phyloP scores from a whole-genome alignment of 768 basidiomycete genomes.

The Basidioascus undulatus region DNA sequence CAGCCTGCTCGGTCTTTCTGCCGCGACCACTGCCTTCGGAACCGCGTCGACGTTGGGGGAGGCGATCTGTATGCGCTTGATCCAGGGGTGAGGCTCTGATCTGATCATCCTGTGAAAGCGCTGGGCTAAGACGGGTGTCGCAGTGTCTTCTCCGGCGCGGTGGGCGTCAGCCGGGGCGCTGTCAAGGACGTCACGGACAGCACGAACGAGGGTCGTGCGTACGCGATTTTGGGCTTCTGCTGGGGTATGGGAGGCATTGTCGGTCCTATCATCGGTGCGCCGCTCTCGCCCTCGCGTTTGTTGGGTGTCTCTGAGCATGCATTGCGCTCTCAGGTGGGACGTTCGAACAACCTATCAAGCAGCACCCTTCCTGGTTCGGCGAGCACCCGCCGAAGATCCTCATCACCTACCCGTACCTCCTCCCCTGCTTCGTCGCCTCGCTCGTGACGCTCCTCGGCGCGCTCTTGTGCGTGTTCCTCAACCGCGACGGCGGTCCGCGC shows the following conservation, averaged over 20 bases:
- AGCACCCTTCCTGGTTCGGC: too few species aligned
- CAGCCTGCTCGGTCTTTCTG: too few species aligned
- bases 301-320: too few species aligned
- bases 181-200: conserved; percentile 69
- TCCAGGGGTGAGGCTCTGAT: too few species aligned
- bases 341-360: too few species aligned
- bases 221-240: conserved; percentile 79
- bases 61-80: too few species aligned
- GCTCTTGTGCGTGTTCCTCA: conserved; percentile 65
- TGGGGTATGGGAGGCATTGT: conserved; percentile 94
- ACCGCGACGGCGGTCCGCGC: conserved; percentile 69
- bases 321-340: too few species aligned
- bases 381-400: conserved; percentile 25
- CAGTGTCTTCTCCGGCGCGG: conserved; percentile 81
- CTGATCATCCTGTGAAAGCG: too few species aligned
- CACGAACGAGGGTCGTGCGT: conserved; percentile 81
- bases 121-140: too few species aligned
- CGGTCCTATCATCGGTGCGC: conserved; percentile 63
- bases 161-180: conserved; percentile 78
- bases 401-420: conserved; percentile 72
- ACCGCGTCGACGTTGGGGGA: too few species aligned
- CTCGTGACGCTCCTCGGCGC: conserved; percentile 57
- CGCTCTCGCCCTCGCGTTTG: too few species aligned
- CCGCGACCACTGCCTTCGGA: too few species aligned
- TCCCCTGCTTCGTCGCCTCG: conserved; percentile 61